phyloP scores from a whole-genome alignment of 768 basidiomycete genomes.

The Mycena polygramma region DNA sequence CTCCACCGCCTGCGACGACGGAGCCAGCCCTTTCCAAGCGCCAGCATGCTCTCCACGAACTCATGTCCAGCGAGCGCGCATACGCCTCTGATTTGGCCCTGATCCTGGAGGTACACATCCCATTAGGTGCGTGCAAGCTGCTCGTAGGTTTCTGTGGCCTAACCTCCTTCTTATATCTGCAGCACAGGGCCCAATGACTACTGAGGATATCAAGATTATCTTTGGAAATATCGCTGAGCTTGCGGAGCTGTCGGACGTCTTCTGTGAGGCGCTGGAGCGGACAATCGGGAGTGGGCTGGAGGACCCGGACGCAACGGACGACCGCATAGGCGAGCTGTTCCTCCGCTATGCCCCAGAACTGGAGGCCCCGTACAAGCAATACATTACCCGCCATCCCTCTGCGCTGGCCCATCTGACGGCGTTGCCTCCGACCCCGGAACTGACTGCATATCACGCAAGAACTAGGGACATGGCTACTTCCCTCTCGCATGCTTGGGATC shows the following conservation, averaged over 20 bases:
- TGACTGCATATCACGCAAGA: constrained; percentile 75
- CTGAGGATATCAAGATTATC: constrained; percentile 76
- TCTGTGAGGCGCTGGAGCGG: constrained; percentile 73
- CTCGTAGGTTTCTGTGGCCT: constrained; percentile 20
- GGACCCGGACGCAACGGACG: constrained; percentile 71
- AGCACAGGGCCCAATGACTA: constrained; percentile 73
- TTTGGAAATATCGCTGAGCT: constrained; percentile 85
- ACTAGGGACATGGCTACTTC: constrained; percentile 76
- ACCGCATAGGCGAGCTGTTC: constrained; percentile 79
- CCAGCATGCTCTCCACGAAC: constrained; percentile 80
- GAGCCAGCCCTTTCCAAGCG: constrained; percentile 71
- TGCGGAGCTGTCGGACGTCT: constrained; percentile 76
- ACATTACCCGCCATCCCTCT: constrained; percentile 84
- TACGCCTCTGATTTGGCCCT: constrained; percentile 88
- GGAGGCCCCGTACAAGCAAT: constrained; percentile 80
- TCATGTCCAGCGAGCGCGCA: constrained; percentile 83
- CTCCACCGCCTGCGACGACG: constrained; percentile 8
- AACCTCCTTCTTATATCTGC: constrained; percentile 45
- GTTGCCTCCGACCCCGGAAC: constrained; percentile 55
- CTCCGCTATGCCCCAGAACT: constrained; percentile 63
- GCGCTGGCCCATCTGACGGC: constrained; percentile 76
- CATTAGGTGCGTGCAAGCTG: constrained; percentile 60
- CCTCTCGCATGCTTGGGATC: constrained; percentile 91
- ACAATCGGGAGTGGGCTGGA: constrained; percentile 75
- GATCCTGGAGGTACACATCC: constrained; percentile 83